Percentiles rank a stretch among this genome's conserved stretches.
Evolutionary conservation across 768 basidiomycete genomes (phyloP).

Genomic region (Suillus subaureus): DNA sequence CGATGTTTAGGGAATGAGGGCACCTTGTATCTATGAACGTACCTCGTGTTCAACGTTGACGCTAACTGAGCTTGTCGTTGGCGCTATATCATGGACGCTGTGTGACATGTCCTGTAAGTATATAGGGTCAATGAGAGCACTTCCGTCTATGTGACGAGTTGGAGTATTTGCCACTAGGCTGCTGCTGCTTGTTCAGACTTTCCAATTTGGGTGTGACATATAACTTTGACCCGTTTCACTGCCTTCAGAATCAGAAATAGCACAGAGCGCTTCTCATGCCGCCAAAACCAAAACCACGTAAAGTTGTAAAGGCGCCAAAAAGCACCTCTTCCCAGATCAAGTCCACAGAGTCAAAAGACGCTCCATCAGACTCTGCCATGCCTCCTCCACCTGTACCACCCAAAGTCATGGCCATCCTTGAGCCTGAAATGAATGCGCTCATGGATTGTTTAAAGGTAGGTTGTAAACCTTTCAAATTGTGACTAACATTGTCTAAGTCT

Average conservation of each 20-base stretch:
- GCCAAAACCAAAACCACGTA: slow-evolving; percentile 43
- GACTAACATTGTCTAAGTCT: slow-evolving; percentile 4
- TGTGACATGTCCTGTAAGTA: slow-evolving; percentile 23
- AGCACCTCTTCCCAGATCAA: slow-evolving; percentile 14
- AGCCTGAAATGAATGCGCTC: slow-evolving; percentile 67
- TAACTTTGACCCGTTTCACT: slow-evolving; percentile 3
- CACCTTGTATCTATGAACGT: not conserved
- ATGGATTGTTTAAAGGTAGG: slow-evolving; percentile 57
- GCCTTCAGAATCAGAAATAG: not conserved
- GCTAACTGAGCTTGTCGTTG: slow-evolving; percentile 12
- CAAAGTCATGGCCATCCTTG: slow-evolving; percentile 46
- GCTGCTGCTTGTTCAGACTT: not conserved
- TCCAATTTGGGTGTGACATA: slow-evolving; percentile 2
- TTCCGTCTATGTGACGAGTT: slow-evolving; percentile 8
- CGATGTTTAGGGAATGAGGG: not conserved
- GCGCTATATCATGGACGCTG: slow-evolving; percentile 18
- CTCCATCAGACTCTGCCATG: slow-evolving; percentile 43
- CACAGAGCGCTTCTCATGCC: slow-evolving; percentile 37
- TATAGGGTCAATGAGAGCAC: not conserved
- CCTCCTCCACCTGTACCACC: slow-evolving; percentile 55
- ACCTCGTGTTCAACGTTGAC: not conserved
- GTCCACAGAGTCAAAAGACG: slow-evolving; percentile 32
- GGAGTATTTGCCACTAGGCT: not conserved
- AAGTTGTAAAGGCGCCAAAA: slow-evolving; percentile 29
- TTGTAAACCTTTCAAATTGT: slow-evolving; percentile 11